A percentile compares a stretch with the other conserved stretches of the same genome.
phyloP scores from a whole-genome alignment of 305 asterid species.

The Ajuga reptans region DNA sequence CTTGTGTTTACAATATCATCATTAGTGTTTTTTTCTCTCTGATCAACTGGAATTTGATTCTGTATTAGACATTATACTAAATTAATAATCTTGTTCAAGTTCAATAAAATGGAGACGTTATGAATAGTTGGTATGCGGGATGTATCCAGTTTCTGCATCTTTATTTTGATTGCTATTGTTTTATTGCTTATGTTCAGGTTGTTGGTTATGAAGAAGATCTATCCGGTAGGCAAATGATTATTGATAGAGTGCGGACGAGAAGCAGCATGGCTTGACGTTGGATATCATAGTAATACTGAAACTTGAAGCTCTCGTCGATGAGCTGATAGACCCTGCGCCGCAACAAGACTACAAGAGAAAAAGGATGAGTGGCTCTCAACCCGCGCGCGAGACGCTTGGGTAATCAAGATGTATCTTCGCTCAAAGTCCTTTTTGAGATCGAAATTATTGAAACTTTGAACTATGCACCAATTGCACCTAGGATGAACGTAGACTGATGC shows the following conservation, averaged over 20 bases:
- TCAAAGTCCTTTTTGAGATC: too few species aligned
- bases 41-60: constrained; percentile 8
- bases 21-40: constrained; percentile 6
- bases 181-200: constrained; percentile 43
- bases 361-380: too few species aligned
- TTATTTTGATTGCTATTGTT: neutral
- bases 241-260: constrained; percentile 76
- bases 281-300: neutral
- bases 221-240: constrained; percentile 90
- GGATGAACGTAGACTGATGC: neutral
- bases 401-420: too few species aligned
- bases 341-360: too few species aligned
- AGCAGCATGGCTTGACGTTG: constrained; percentile 45
- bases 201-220: constrained; percentile 90
- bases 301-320: neutral
- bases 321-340: neutral
- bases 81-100: neutral
- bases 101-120: neutral
- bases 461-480: neutral
- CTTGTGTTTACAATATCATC: neutral
- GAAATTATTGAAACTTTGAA: neutral
- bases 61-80: neutral
- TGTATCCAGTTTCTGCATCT: neutral
- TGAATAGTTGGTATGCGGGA: neutral
- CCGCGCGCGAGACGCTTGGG: too few species aligned